A percentile compares a stretch with the other conserved stretches of the same genome.
Evolutionary conservation across 352 stramenopile genomes (phyloP).

Genomic region (Phytopythium sindhum): DNA sequence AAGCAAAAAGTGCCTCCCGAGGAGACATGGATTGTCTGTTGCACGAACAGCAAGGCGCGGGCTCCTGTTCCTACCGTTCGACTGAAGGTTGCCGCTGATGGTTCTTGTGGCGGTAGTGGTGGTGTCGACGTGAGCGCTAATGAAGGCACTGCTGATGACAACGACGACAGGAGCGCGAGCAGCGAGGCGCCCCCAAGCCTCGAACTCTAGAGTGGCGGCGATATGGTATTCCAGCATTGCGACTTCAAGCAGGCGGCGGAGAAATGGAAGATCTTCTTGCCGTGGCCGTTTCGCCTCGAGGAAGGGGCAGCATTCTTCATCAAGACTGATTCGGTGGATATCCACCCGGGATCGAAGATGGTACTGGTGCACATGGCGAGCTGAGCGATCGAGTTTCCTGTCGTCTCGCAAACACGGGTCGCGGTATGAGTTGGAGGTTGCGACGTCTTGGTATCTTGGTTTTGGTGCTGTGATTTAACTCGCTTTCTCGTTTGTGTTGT

Average conservation of each 20-base stretch:
- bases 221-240: not conserved
- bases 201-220: not conserved
- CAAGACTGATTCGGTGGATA: not conserved
- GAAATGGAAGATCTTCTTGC: not conserved
- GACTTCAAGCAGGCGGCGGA: not conserved
- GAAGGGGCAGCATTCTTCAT: not conserved
- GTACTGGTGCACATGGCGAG: not conserved
- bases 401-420: not conserved
- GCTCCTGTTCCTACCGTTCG: too few species aligned
- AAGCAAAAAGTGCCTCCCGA: too few species aligned
- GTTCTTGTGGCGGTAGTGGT: too few species aligned
- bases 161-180: not conserved
- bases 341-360: not conserved
- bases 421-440: too few species aligned
- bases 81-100: too few species aligned
- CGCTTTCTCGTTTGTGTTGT: too few species aligned
- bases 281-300: not conserved
- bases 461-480: too few species aligned
- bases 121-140: not conserved
- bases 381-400: not conserved
- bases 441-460: too few species aligned
- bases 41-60: too few species aligned
- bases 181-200: not conserved
- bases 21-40: too few species aligned
- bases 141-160: not conserved